Conservation (phyloP, 768 basidiomycete species). For the Rhizopogon vesiculosus region DNA sequence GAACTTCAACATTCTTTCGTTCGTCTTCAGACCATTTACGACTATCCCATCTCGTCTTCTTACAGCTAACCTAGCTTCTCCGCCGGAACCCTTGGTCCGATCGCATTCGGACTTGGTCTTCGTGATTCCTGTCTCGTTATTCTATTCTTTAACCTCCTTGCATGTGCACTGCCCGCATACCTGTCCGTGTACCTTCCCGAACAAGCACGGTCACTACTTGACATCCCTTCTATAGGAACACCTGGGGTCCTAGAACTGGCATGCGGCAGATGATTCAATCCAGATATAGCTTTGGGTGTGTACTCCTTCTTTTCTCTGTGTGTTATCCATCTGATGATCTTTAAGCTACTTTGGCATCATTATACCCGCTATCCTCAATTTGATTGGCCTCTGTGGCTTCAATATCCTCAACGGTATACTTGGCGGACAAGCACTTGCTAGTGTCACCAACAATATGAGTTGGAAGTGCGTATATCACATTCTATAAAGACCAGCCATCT, state of each 20-base stretch:
- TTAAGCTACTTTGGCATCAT: conserved; percentile 50
- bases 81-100: conserved; percentile 62
- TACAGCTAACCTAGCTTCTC: conserved; percentile 45
- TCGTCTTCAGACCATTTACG: conserved; percentile 6
- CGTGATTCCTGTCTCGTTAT: conserved; percentile 63
- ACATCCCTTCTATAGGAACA: conserved; percentile 34
- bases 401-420: conserved; percentile 64
- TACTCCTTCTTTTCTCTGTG: conserved; percentile 25
- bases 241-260: conserved; percentile 77
- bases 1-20: conserved; percentile 63
- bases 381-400: conserved; percentile 58
- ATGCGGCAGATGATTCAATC: conserved; percentile 80
- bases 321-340: neutral
- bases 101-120: conserved; percentile 54
- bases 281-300: conserved; percentile 51
- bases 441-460: conserved; percentile 46
- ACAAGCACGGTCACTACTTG: neutral
- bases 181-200: conserved; percentile 31
- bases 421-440: conserved; percentile 62
- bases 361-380: conserved; percentile 50
- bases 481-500: conserved; percentile 3
- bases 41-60: neutral
- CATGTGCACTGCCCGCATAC: conserved; percentile 53
- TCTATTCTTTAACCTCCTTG: conserved; percentile 63
- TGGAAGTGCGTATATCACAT: conserved; percentile 37